Conservation (phyloP, 768 basidiomycete species). For the Mycena pura region DNA sequence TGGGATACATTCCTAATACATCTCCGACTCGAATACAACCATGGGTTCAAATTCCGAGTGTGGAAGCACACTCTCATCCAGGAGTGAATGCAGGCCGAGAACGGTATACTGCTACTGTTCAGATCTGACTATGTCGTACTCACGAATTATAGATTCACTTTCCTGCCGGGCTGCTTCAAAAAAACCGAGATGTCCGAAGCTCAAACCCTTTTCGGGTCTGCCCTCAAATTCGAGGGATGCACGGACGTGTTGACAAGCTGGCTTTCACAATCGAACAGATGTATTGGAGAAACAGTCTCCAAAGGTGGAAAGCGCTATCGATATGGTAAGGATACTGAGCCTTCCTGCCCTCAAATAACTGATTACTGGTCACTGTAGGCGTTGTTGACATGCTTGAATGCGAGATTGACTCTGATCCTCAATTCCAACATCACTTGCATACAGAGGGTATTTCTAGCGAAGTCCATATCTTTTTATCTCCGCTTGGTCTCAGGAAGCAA, state of each 20-base stretch:
- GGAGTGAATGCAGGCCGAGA: background rate
- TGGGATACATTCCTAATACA: background rate
- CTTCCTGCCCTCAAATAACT: too few species aligned
- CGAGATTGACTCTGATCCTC: background rate
- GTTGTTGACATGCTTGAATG: background rate
- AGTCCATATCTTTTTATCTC: background rate
- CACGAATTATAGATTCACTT: background rate
- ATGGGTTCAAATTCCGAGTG: background rate
- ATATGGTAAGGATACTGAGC: background rate
- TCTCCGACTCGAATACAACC: background rate
- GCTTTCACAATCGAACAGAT: background rate
- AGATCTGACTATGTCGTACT: too few species aligned
- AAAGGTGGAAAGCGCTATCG: background rate
- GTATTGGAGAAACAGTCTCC: background rate
- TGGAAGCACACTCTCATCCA: background rate
- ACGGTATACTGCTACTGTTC: background rate
- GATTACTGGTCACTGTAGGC: background rate
- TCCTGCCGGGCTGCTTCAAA: background rate
- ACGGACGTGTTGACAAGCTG: background rate
- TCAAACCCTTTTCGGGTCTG: background rate
- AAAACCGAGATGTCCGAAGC: background rate
- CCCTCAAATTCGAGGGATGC: background rate
- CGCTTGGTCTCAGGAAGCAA: background rate
- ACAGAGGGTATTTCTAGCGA: background rate
- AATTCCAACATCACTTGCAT: background rate